Evolutionary conservation across 2,329 filamentous ascomycete genomes (phyloP), one percentile per base, ranked within the genome.

Genomic region (Clarireedia paspali): DNA sequence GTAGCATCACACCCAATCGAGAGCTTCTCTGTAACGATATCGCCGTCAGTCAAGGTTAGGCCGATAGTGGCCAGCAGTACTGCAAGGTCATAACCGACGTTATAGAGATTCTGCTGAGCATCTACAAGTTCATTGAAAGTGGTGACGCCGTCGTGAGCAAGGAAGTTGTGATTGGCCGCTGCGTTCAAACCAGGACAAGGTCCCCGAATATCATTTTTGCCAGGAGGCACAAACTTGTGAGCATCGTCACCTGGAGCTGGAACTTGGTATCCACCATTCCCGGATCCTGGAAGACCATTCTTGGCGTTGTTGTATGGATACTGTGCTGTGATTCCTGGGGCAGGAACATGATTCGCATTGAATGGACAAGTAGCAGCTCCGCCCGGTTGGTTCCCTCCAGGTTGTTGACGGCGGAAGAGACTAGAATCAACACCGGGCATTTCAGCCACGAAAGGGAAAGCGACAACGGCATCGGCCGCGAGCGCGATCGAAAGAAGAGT

Each of bases 221-320:
- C 47, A 4, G 51, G 30, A n/a, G 50, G 55, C 6, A 58, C 50
- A 42, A 64, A 67, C 40, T 60, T 34, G 56, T 66, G 63, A 6
- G 55, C 63, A 5, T 56, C 56, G 30, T 65, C 63, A 14, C 70
- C 70, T 34, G 64, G 62, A 12, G 70, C 74, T 26, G 75, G 75
- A 0, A 77, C 75, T 49, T 71, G 66, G 57, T 71, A 74, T 2
- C 74, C 74, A 49, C 75, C 74, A 39, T 63, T 67, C 1, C 69
- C 70, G 6, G 68, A 72, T 2, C 74, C 74, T n/a, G 66, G 69
- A 9, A 63, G 14, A 58, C 40, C 27, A 6, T 52, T 38, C 14
- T 45, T 45, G 2, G 50, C 50, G 15, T 27, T 20, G 50, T 52
- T 52, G 17, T 46, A 52, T 46, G 38, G 40, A 17, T 52, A 46